Conservation (phyloP, 495 filamentous ascomycete species). For the Thozetella sp. region DNA sequence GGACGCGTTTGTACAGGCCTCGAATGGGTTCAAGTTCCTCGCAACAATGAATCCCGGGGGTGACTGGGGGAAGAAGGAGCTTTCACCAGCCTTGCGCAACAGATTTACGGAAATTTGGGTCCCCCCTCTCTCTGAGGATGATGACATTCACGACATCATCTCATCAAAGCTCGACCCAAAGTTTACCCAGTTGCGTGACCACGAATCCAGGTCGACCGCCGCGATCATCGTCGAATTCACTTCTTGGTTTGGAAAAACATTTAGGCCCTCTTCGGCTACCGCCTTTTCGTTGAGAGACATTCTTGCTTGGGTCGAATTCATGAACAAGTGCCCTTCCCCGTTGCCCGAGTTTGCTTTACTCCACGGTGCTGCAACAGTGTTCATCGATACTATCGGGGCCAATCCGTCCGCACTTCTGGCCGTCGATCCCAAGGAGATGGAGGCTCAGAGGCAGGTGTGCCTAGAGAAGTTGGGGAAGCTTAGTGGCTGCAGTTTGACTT, state of each 20-base stretch:
- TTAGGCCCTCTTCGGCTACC: conserved; percentile 69
- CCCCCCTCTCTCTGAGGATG: conserved; percentile 74
- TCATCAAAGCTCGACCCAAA: conserved; percentile 63
- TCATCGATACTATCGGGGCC: conserved; percentile 91
- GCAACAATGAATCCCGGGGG: conserved; percentile 99
- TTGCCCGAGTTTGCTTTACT: conserved; percentile 51
- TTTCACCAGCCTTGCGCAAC: conserved; percentile 93
- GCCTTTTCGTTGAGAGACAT: conserved; percentile 89
- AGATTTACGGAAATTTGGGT: conserved; percentile 99
- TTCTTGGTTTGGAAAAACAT: conserved; percentile 85
- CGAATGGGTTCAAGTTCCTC: conserved; percentile 90
- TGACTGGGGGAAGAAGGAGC: conserved; percentile 96
- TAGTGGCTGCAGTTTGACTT: conserved; percentile 60
- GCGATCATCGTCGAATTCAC: conserved; percentile 80
- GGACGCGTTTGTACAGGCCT: conserved; percentile 75
- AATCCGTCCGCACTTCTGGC: conserved; percentile 86
- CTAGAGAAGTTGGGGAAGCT: conserved; percentile 71
- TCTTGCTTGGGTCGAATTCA: conserved; percentile 90
- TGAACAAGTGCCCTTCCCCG: conserved; percentile 61
- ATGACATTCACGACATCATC: conserved; percentile 88
- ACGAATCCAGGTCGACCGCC: conserved; percentile 43
- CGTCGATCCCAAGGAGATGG: conserved; percentile 58
- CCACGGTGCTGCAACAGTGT: conserved; percentile 94
- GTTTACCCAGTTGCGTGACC: conserved; percentile 21
- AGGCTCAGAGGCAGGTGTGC: conserved; percentile 66